Evolutionary conservation across 2,329 filamentous ascomycete species (phyloP), one percentile per base, ranked within the genome.

Genomic region (Dactylellina parvicollis): DNA sequence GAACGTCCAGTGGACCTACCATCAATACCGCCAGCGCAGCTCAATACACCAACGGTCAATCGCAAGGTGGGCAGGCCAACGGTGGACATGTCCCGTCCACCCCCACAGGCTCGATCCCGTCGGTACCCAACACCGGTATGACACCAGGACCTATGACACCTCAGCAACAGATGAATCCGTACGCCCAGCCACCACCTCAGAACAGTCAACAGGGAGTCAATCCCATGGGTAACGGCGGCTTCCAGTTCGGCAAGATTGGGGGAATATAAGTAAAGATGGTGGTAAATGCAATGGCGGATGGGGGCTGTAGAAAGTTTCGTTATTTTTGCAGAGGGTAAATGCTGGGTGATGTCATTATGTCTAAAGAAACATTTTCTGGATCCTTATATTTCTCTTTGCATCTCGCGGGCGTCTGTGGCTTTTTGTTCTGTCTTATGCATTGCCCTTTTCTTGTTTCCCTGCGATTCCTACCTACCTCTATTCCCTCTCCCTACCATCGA

Each of bases 201-300:
- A 67, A 69, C 46, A 74, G 70, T 34, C 70, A 69, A 47, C 64
- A 74, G 30, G 70, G 69, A 8, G 66, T 71, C 38, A 71, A 71
- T 46, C 73, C 73, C 16, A 73, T 67, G 46, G 64, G 74, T 34
- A 71, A 67, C 42, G 61, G 72, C 28, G 67, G 64, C 16, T 75
- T 73, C 36, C 64, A 69, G 18, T 75, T 74, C 30, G 74, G 74
- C 7, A 75, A 75, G 47, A 75, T 75, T 22, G 67, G 74, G 10
- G 74, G 74, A 8, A 74, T 74, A 44, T 75, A 42, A 57, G 60
- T 42, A 44, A 34, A 34, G 22, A 50, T 26, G 18, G 28, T 24
- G 26, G 24, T 14, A 22, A 22, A 49, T 18, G 50, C 26, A 32
- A 30, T 22, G n/a, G n/a, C n/a, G n/a, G n/a, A n/a, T 26, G 3